phyloP scores from a whole-genome alignment of 2,329 filamentous ascomycete genomes.

The Colletotrichum sp. region DNA sequence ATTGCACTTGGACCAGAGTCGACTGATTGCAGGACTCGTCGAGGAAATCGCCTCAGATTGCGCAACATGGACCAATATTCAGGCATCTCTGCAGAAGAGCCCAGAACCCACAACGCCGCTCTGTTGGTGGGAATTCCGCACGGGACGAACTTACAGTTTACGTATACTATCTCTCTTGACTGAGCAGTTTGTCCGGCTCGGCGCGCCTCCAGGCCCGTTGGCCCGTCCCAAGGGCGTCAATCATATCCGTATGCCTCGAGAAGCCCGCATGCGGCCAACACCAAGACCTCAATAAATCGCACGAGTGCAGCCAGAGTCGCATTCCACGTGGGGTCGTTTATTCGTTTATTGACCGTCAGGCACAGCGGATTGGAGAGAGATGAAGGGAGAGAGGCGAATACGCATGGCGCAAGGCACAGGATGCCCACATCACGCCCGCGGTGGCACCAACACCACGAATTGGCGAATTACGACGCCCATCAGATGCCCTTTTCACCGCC shows the following conservation, averaged over 20 bases:
- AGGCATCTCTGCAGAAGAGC: not conserved
- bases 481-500: not conserved
- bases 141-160: not conserved
- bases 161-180: not conserved
- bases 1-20: not conserved
- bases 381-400: constrained; percentile 13
- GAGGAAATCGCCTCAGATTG: not conserved
- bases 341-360: not conserved
- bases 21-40: not conserved
- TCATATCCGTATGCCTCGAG: not conserved
- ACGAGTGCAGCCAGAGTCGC: not conserved
- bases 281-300: not conserved
- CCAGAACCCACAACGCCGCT: not conserved
- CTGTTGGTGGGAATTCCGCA: not conserved
- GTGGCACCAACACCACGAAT: not conserved
- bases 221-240: not conserved
- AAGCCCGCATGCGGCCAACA: not conserved
- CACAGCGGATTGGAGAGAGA: not conserved
- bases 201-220: not conserved
- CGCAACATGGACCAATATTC: not conserved
- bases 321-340: not conserved
- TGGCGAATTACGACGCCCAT: not conserved
- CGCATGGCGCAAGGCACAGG: not conserved
- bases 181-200: constrained; percentile 1
- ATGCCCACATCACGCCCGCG: constrained; percentile 14